A percentile compares a stretch with the other conserved stretches of the same genome.
These are phyloP conservation scores for Tetrapyrgos nigripes DNA, from an alignment of 1,284 basidiomycete genomes.

Conservation along the genomic window DNA sequence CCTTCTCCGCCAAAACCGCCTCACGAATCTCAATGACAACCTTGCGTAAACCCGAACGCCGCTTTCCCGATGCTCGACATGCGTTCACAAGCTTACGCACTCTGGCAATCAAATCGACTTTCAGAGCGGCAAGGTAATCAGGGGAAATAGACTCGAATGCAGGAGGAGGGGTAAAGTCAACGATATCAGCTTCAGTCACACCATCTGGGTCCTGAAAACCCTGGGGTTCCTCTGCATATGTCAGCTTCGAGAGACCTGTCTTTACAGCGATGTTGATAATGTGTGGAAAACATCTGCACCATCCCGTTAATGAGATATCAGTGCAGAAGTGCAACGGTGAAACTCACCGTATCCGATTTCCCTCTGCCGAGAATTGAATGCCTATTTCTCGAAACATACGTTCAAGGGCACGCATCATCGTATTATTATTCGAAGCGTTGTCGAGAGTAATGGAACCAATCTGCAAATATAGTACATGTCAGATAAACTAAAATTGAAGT, in stretches of 20 bases:
- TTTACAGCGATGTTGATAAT: conserved; percentile 39
- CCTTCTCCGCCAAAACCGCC: conserved; percentile 1
- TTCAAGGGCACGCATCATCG: no score
- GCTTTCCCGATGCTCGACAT: conserved; percentile 30
- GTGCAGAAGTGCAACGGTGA: no score
- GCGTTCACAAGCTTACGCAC: conserved; percentile 25
- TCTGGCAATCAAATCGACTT: conserved; percentile 26
- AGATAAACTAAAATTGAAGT: conserved; percentile 20
- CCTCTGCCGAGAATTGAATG: conserved; percentile 29
- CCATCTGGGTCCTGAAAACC: neutral
- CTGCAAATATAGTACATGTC: conserved; percentile 29
- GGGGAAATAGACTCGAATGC: neutral
- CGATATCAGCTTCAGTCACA: neutral
- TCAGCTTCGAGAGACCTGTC: conserved; percentile 23
- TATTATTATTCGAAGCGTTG: no score
- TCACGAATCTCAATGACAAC: conserved; percentile 24
- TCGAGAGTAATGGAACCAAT: conserved; percentile 26
- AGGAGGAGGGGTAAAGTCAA: neutral
- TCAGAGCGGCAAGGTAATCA: conserved; percentile 21
- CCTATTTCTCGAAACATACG: conserved; percentile 7
- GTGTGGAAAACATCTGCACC: conserved; percentile 37
- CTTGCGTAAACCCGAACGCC: conserved; percentile 25
- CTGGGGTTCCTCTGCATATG: neutral
- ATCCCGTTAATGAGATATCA: conserved; percentile 12
- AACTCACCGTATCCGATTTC: conserved; percentile 31